Evolutionary conservation across 352 stramenopile genomes (phyloP).

Genomic region (Phytophthora colocasiae): DNA sequence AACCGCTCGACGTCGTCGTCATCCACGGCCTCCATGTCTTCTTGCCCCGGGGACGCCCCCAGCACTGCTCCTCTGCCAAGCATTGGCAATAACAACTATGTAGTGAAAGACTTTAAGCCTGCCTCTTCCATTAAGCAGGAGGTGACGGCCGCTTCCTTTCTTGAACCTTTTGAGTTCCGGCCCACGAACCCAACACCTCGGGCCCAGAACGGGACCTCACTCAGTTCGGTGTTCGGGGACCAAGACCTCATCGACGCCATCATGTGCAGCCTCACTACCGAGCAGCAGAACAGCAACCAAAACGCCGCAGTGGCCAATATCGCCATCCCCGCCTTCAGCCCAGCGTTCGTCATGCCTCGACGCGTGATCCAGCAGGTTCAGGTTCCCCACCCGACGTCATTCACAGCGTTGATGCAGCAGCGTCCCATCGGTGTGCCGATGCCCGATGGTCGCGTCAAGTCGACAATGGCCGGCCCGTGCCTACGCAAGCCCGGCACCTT

Average conservation of each 20-base stretch:
- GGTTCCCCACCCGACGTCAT: conserved; percentile 27
- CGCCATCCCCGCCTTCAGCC: conserved; percentile 13
- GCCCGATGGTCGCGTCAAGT: conserved; percentile 26
- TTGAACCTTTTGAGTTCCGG: conserved; percentile 78
- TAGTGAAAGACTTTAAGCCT: conserved; percentile 21
- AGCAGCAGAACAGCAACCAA: conserved; percentile 28
- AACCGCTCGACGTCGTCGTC: conserved; percentile 46
- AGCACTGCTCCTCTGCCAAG: conserved; percentile 4
- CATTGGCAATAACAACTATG: conserved; percentile 7
- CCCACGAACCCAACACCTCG: conserved; percentile 28
- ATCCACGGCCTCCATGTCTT: conserved; percentile 32
- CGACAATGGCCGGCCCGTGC: conserved; percentile 45
- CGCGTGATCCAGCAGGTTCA: conserved; percentile 25
- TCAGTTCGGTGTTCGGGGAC: conserved; percentile 82
- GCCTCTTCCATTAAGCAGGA: conserved; percentile 42
- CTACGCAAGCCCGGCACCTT: conserved; percentile 83
- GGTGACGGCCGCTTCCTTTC: not conserved
- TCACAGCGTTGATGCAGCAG: conserved; percentile 42
- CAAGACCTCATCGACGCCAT: conserved; percentile 83
- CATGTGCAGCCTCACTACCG: conserved; percentile 74
- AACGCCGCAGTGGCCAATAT: conserved; percentile 3
- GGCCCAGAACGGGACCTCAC: conserved; percentile 47
- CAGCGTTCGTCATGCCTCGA: conserved; percentile 22
- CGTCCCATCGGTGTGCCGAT: conserved; percentile 17
- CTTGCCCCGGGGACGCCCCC: conserved; percentile 19